Base-by-base conservation (phyloP, 306 rosid species). In the Pueraria montana region DNA sequence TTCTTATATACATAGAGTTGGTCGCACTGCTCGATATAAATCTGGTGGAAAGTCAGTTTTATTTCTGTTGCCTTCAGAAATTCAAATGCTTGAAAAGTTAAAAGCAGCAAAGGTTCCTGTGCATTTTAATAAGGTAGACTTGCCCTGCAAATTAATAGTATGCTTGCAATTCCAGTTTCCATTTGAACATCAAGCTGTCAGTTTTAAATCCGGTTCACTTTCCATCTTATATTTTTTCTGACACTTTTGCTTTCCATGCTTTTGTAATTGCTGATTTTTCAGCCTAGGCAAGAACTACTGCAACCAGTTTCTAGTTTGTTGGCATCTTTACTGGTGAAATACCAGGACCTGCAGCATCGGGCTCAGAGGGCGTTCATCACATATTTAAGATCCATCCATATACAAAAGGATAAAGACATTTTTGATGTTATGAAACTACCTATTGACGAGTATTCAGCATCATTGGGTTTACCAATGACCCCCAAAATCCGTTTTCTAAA, bases 1-100 rank as follows among this genome's bases (percentile, higher is more conserved):
- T 74, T 80, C 97, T 56, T 96, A 96, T 88, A 94, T 96, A 81
- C 98, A 96, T 69, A 90, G 98, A 91, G 99, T 94, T 87, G 99
- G 99, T 7, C 97, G 99, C 53, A 96, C 99, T 67, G 99, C 98
- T 50, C 98, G 96, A 27, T 91, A 91, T 79, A 85, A 87, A 30
- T 91, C 97, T 76, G 86, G 64, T 78, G 99, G 99, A 84, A 86
- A 81, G 82, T 91, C 99, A 56, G 91, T 93, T 80, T 84, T 96
- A 78, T 94, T 96, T 90, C 63, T 96, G 71, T 67, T 79, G 87
- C 96, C 99, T 21, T 93, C 98, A 18, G 97, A 96, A 84, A 86
- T 52, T 65, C 88, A 87, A 84, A 93, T 96, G 97, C 91, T 93
- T 63, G 98, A 91, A 70, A 94, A 81, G 63, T 82, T 96, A 58